Conservation (phyloP, 495 filamentous ascomycete species). For the Cryomyces minteri region DNA sequence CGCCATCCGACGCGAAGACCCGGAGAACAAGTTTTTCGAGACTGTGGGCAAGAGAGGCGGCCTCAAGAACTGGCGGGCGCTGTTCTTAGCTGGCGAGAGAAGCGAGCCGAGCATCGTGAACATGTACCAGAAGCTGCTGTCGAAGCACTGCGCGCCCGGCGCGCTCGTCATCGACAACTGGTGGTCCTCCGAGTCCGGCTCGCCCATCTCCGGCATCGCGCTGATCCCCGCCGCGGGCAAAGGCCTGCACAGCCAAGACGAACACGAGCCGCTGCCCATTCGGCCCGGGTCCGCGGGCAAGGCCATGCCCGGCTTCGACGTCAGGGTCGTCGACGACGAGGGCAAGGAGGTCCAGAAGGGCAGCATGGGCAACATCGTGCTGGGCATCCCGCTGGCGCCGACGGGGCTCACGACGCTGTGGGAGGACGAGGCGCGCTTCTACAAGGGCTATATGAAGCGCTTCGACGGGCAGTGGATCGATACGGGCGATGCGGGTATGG, state of each 20-base stretch:
- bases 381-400: slow-evolving; percentile 64
- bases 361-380: slow-evolving; percentile 82
- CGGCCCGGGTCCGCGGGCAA: slow-evolving; percentile 80
- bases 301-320: slow-evolving; percentile 79
- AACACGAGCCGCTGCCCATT: slow-evolving; percentile 28
- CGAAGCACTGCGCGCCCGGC: slow-evolving; percentile 38
- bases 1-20: slow-evolving; percentile 75
- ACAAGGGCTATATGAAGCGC: slow-evolving; percentile 58
- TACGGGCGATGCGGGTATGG: slow-evolving; percentile 76
- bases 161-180: slow-evolving; percentile 78
- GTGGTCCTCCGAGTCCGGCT: slow-evolving; percentile 90
- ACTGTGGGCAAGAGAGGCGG: slow-evolving; percentile 44
- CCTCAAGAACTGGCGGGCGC: slow-evolving; percentile 42
- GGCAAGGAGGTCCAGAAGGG: slow-evolving; percentile 47
- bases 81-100: slow-evolving; percentile 80
- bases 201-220: slow-evolving; percentile 70
- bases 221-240: slow-evolving; percentile 35
- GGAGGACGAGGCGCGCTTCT: slow-evolving; percentile 69
- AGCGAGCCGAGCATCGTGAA: slow-evolving; percentile 75
- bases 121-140: slow-evolving; percentile 55
- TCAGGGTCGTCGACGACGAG: slow-evolving; percentile 62
- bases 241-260: slow-evolving; percentile 16
- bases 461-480: slow-evolving; percentile 72
- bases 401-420: slow-evolving; percentile 75
- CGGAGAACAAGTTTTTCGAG: slow-evolving; percentile 44